phyloP scores from a whole-genome alignment of 148 eudicot genomes.

The Gaultheria prostrata region DNA sequence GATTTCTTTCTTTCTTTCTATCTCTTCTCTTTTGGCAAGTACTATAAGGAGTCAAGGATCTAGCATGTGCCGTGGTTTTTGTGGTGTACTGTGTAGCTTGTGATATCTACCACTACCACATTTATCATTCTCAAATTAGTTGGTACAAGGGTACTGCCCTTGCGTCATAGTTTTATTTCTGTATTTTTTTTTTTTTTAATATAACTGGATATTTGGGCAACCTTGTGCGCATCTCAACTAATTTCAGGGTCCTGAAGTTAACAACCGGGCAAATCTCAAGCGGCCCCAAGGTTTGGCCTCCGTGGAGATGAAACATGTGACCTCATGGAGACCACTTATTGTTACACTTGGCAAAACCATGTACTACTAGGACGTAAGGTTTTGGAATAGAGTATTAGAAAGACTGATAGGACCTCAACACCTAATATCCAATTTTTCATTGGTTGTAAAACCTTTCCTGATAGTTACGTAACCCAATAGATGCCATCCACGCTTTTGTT shows the following conservation, averaged over 20 bases:
- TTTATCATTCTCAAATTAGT: neutral
- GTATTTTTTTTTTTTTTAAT: too few species aligned
- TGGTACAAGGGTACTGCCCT: neutral
- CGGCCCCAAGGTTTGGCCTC: too few species aligned
- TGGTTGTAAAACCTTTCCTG: neutral
- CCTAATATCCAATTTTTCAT: neutral
- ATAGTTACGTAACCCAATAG: neutral
- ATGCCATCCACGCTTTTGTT: neutral
- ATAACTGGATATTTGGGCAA: too few species aligned
- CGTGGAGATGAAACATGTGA: too few species aligned
- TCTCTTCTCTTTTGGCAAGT: neutral
- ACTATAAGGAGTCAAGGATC: neutral
- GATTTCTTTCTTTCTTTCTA: neutral
- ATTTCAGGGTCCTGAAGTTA: too few species aligned
- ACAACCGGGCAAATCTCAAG: too few species aligned
- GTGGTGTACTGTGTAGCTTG: neutral
- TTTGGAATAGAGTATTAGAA: neutral
- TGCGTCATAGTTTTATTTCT: too few species aligned
- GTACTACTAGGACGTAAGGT: too few species aligned
- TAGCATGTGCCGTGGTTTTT: neutral
- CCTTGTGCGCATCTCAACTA: too few species aligned
- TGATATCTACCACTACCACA: neutral
- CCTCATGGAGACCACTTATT: too few species aligned
- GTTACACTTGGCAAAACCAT: too few species aligned
- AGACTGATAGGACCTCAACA: neutral